phyloP scores from a whole-genome alignment of 1,139 yeast genomes.

The Arxiozyma telluris region DNA sequence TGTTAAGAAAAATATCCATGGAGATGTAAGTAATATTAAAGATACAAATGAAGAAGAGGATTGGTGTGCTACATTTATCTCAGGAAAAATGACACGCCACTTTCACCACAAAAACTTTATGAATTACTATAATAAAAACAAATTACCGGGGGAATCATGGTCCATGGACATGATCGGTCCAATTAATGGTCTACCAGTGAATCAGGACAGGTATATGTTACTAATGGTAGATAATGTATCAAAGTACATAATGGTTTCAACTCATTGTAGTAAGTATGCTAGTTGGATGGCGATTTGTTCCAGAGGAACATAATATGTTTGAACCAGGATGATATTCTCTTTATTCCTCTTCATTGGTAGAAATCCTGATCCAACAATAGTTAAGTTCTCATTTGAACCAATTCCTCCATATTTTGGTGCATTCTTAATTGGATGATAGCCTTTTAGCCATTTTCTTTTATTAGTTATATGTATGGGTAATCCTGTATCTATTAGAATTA shows the following conservation, averaged over 20 bases:
- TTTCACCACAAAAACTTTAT: conserved; percentile 4
- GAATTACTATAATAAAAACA: conserved; percentile 3
- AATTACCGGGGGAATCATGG: conserved; percentile 7
- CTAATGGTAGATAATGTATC: conserved; percentile 7
- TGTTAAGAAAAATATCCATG: neutral
- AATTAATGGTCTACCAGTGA: neutral
- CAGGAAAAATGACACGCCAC: conserved; percentile 2
- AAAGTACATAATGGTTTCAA: neutral
- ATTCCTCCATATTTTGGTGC: no score
- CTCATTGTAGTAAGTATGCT: conserved; percentile 1
- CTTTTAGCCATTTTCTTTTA: no score
- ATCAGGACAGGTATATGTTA: conserved; percentile 2
- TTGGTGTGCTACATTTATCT: conserved; percentile 2
- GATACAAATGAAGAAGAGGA: neutral
- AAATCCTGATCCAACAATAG: no score
- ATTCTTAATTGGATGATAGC: no score
- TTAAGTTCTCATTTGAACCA: no score
- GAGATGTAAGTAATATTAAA: neutral
- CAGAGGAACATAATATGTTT: no score
- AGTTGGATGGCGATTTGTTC: no score
- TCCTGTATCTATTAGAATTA: no score
- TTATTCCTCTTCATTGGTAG: no score
- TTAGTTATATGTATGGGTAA: no score
- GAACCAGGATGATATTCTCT: no score
- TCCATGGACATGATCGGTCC: conserved; percentile 4